Conservation (phyloP, 2,329 filamentous ascomycete species). For the Aspergillus udagawae region DNA sequence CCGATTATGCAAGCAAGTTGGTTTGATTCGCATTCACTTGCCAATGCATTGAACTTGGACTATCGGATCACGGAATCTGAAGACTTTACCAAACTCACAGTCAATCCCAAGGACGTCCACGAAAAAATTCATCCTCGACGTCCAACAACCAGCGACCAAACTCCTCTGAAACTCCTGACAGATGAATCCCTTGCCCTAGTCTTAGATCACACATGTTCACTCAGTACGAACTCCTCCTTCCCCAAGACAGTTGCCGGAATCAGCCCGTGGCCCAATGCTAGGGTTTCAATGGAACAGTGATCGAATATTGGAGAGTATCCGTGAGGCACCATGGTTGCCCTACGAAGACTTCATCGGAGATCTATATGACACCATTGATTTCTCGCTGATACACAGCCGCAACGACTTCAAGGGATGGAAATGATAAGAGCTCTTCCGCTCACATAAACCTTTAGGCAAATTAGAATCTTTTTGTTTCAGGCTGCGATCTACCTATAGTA, state of each 20-base stretch:
- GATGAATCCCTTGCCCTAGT: background rate
- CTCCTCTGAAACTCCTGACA: slow-evolving; percentile 17
- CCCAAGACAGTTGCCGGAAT: slow-evolving; percentile 3
- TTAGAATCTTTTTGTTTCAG: background rate
- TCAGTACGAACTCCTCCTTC: background rate
- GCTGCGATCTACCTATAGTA: slow-evolving; percentile 5
- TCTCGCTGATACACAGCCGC: slow-evolving; percentile 15
- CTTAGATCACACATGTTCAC: too few species aligned
- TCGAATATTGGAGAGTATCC: slow-evolving; percentile 2
- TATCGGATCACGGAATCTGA: slow-evolving; percentile 11
- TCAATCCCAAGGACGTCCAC: slow-evolving; percentile 20
- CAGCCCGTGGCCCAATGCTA: slow-evolving; percentile 18
- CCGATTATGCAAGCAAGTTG: slow-evolving; percentile 32
- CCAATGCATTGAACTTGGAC: slow-evolving; percentile 24
- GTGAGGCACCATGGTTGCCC: slow-evolving; percentile 23
- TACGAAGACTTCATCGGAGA: slow-evolving; percentile 28
- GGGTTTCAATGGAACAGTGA: slow-evolving; percentile 22
- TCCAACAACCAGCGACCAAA: slow-evolving; percentile 17
- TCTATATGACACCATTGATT: slow-evolving; percentile 21
- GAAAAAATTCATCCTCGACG: slow-evolving; percentile 23
- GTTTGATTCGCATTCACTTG: slow-evolving; percentile 22
- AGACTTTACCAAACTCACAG: slow-evolving; percentile 22
- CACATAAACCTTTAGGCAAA: background rate
- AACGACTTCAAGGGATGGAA: background rate
- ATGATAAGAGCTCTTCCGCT: background rate